Percentiles rank a stretch among this genome's conserved stretches.
phyloP scores from a whole-genome alignment of 306 rosid species.

The Arachis stenosperma region DNA sequence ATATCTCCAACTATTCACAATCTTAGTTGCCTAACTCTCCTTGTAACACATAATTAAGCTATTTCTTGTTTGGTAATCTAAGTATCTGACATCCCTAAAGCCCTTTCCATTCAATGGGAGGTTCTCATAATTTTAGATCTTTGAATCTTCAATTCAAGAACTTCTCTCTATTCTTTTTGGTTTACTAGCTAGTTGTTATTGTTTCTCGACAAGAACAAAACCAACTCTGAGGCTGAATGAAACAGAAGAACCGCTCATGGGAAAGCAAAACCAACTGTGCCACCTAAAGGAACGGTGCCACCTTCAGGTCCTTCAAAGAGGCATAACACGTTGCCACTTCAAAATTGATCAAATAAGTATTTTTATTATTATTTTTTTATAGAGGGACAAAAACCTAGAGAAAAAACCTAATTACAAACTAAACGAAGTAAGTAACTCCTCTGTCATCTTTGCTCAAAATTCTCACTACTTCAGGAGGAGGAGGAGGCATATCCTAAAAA shows the following conservation, averaged over 20 bases:
- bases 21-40: conserved; percentile 43
- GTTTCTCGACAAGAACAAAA: conserved; percentile 60
- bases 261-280: conserved; percentile 15
- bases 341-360: conserved; percentile 39
- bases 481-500: too few relatives aligned
- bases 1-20: conserved; percentile 40
- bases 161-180: conserved; percentile 32
- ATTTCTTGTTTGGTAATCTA: background rate
- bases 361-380: too few relatives aligned
- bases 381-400: too few relatives aligned
- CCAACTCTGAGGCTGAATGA: conserved; percentile 42
- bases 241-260: conserved; percentile 25
- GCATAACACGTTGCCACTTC: conserved; percentile 64
- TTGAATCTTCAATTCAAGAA: conserved; percentile 36
- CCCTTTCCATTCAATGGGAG: conserved; percentile 47
- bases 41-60: background rate
- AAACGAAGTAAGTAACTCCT: too few relatives aligned
- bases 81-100: conserved; percentile 2
- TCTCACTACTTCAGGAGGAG: too few relatives aligned
- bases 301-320: conserved; percentile 90
- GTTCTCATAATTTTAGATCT: conserved; percentile 39
- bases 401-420: too few relatives aligned
- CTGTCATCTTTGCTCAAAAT: too few relatives aligned
- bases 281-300: conserved; percentile 70
- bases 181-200: conserved; percentile 44